Percentiles rank a stretch among this genome's conserved stretches.
phyloP scores from a whole-genome alignment of 129 eudicot genomes.

The Glebionis coronaria region DNA sequence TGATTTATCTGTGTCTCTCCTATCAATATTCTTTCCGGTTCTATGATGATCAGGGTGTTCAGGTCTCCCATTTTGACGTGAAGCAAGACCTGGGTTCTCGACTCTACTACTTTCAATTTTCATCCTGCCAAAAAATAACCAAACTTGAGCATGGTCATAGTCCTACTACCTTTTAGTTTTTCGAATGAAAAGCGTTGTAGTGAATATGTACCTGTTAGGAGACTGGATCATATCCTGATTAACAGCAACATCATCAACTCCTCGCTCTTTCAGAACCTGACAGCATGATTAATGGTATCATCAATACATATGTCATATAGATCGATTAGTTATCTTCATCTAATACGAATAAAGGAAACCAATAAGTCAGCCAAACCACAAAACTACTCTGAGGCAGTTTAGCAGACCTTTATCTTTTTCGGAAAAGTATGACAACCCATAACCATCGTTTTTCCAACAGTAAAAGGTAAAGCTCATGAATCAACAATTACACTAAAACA shows the following conservation, averaged over 20 bases:
- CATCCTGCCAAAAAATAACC: slow-evolving; percentile 45
- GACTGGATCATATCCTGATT: slow-evolving; percentile 38
- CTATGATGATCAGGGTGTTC: slow-evolving; percentile 51
- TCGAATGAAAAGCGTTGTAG: neutral
- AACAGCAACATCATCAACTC: slow-evolving; percentile 52
- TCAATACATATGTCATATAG: slow-evolving; percentile 10
- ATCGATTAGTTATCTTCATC: neutral
- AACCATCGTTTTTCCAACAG: neutral
- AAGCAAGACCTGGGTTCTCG: slow-evolving; percentile 31
- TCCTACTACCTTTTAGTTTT: no score
- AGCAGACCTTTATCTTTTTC: slow-evolving; percentile 2
- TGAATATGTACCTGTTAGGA: slow-evolving; percentile 44
- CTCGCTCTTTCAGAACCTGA: slow-evolving; percentile 87
- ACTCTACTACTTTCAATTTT: slow-evolving; percentile 44
- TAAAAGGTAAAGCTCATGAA: neutral
- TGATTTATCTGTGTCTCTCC: no score
- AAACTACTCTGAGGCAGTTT: slow-evolving; percentile 2
- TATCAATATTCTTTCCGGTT: slow-evolving; percentile 40
- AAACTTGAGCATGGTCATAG: no score
- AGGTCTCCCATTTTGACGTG: slow-evolving; percentile 48
- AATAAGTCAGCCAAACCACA: neutral
- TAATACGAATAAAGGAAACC: neutral
- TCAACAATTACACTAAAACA: neutral
- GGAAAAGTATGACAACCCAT: neutral
- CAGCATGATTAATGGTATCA: slow-evolving; percentile 11